Conservation (phyloP, 768 basidiomycete species). For the Coprinellus micaceus region DNA sequence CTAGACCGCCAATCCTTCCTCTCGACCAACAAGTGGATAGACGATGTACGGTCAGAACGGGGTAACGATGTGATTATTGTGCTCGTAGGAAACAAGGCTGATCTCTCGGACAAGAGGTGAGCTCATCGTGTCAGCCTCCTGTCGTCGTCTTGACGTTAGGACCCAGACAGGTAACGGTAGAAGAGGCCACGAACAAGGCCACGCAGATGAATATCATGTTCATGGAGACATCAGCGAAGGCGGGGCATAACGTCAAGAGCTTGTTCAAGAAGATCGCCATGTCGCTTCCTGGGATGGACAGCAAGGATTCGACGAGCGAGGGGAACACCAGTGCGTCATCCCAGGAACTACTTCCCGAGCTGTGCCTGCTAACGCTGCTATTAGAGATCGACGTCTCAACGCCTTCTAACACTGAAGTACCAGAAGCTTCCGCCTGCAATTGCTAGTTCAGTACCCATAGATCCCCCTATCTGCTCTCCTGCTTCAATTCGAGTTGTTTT, state of each 20-base stretch:
- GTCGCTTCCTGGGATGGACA: constrained; percentile 94
- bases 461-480: constrained; percentile 14
- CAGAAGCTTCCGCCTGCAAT: constrained; percentile 83
- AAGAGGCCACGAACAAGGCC: constrained; percentile 91
- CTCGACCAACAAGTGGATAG: constrained; percentile 99
- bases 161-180: constrained; percentile 92
- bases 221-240: constrained; percentile 99
- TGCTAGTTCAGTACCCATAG: constrained; percentile 46
- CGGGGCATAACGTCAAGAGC: constrained; percentile 98
- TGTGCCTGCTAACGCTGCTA: constrained; percentile 6
- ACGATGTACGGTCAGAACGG: constrained; percentile 95
- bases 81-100: constrained; percentile 97
- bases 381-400: constrained; percentile 91
- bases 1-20: constrained; percentile 96
- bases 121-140: constrained; percentile 23
- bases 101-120: constrained; percentile 96
- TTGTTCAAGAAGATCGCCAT: constrained; percentile 99
- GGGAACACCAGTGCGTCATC: constrained; percentile 46
- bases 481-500: background rate
- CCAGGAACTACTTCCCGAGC: constrained; percentile 9
- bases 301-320: constrained; percentile 61
- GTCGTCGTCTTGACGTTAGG: background rate
- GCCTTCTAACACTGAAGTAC: constrained; percentile 60
- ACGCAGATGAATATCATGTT: constrained; percentile 94
- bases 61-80: constrained; percentile 99